These are phyloP conservation scores for Podosphaera fusca DNA, from an alignment of 2,329 filamentous ascomycete genomes.

Conservation along the genomic window DNA sequence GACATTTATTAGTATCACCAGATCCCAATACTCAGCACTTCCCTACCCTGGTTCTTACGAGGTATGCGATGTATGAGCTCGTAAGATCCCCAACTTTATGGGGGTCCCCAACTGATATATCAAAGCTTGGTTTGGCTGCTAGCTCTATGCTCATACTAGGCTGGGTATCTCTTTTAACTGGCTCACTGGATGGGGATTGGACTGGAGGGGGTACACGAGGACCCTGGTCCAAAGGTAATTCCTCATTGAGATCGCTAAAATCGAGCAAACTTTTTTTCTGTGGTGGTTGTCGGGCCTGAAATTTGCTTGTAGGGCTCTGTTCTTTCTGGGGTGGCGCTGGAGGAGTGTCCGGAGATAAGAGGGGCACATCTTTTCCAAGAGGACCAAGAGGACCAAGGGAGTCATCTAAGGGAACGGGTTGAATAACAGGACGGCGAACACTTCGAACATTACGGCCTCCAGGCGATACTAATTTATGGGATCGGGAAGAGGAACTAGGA, in stretches of 20 bases:
- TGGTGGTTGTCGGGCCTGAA: constrained; percentile 16
- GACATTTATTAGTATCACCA: constrained; percentile 5
- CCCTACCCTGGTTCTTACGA: constrained; percentile 69
- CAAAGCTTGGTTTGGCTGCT: constrained; percentile 75
- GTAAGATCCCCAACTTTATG: constrained; percentile 95
- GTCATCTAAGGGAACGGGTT: constrained; percentile 51
- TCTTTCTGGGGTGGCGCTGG: constrained; percentile 50
- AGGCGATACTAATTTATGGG: constrained; percentile 12
- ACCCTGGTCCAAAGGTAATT: constrained; percentile 24
- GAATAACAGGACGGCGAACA: constrained; percentile 40
- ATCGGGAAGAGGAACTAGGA: constrained; percentile 7
- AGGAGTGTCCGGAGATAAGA: constrained; percentile 26
- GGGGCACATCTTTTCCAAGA: constrained; percentile 22
- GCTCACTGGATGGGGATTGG: constrained; percentile 30
- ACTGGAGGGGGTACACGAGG: constrained; percentile 45
- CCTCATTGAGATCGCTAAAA: constrained; percentile 49
- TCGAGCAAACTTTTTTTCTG: constrained; percentile 31
- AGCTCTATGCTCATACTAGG: constrained; percentile 83
- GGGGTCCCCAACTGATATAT: constrained; percentile 82
- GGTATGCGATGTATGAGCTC: constrained; percentile 93
- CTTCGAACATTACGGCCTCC: constrained; percentile 14
- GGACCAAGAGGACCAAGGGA: constrained; percentile 58
- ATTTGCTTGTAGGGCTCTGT: constrained; percentile 35
- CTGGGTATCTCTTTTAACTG: constrained; percentile 28
- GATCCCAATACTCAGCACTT: neutral